Evolutionary conservation across 164 flowering plant species (phyloP).

Genomic region (Vitis vinifera): ASM3070453v1 NC_081812.1:16240001-16240500

Average conservation of each 20-base stretch:
- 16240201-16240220: constrained; percentile 47
- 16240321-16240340: no score
- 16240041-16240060: constrained; percentile 43
- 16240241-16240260: neutral
- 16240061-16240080: constrained; percentile 17
- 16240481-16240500: no score
- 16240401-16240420: no score
- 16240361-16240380: neutral
- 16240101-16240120: neutral
- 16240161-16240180: constrained; percentile 46
- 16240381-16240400: neutral
- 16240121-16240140: neutral
- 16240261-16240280: no score
- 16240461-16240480: no score
- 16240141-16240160: constrained; percentile 53
- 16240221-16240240: constrained; percentile 38
- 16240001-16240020: constrained; percentile 46
- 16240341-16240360: no score
- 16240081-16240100: neutral
- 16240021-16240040: constrained; percentile 10
- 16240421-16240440: no score
- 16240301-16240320: no score
- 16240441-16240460: no score
- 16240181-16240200: constrained; percentile 62
- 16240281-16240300: no score